Evolutionary conservation across 768 basidiomycete genomes (phyloP).

Genomic region (Tricholoma matsutake): DNA sequence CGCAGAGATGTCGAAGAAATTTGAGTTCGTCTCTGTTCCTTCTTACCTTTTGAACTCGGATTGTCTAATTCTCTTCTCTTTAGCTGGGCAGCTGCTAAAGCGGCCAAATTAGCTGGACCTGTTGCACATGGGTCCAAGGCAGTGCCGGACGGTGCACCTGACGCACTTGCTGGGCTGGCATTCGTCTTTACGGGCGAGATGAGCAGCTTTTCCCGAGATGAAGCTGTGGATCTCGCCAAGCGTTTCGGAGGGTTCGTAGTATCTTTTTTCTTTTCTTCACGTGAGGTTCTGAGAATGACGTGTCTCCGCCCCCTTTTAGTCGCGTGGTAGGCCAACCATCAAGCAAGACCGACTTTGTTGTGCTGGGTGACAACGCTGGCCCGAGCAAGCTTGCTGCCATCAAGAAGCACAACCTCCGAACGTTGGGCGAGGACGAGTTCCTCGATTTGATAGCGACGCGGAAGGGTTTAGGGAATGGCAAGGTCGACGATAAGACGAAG

Average conservation of each 20-base stretch:
- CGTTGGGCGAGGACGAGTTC: slow-evolving; percentile 86
- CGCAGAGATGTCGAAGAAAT: slow-evolving; percentile 20
- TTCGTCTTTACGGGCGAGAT: slow-evolving; percentile 98
- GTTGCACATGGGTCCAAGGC: slow-evolving; percentile 65
- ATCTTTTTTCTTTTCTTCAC: neutral
- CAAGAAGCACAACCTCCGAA: slow-evolving; percentile 71
- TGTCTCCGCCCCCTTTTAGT: slow-evolving; percentile 39
- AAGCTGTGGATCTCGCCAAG: slow-evolving; percentile 84
- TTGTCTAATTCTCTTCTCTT: no score
- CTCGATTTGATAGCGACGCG: slow-evolving; percentile 77
- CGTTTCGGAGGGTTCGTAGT: slow-evolving; percentile 84
- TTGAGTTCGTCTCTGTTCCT: slow-evolving; percentile 20
- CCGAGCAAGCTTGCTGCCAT: slow-evolving; percentile 86
- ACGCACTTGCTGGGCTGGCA: slow-evolving; percentile 80
- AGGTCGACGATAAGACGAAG: slow-evolving; percentile 73
- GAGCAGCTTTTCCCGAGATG: slow-evolving; percentile 81
- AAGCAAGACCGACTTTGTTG: slow-evolving; percentile 83
- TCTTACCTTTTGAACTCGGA: neutral
- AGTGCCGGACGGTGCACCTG: slow-evolving; percentile 66
- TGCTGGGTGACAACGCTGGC: slow-evolving; percentile 86
- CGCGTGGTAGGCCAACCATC: slow-evolving; percentile 88
- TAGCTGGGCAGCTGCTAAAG: slow-evolving; percentile 48
- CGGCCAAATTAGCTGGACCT: slow-evolving; percentile 61
- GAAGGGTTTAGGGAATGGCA: slow-evolving; percentile 44
- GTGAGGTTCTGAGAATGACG: slow-evolving; percentile 1